Evolutionary conservation across 768 basidiomycete genomes (phyloP).

Genomic region (Mrakia hoshinonis): DNA sequence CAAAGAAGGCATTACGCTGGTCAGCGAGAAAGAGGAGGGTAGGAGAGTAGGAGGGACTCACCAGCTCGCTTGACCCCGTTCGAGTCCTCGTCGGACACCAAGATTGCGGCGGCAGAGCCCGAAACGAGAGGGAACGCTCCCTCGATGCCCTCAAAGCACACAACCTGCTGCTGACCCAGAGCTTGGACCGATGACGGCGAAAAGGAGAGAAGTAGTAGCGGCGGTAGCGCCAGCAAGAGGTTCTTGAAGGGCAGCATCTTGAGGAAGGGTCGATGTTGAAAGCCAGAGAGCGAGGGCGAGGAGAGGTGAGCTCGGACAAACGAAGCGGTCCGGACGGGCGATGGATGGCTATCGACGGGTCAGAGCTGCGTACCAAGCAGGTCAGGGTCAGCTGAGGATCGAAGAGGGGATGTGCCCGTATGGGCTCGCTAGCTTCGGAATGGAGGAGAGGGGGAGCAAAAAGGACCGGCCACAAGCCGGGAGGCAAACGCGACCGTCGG

Average conservation of each 20-base stretch:
- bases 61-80: slow-evolving; percentile 53
- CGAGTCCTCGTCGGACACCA: slow-evolving; percentile 49
- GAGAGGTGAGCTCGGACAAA: not conserved
- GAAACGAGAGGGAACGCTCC: slow-evolving; percentile 30
- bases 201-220: not conserved
- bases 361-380: too few relatives aligned
- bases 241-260: not conserved
- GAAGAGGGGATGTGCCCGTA: too few relatives aligned
- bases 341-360: too few relatives aligned
- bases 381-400: too few relatives aligned
- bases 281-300: not conserved
- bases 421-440: too few relatives aligned
- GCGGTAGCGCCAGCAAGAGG: not conserved
- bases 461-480: too few relatives aligned
- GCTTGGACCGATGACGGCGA: not conserved
- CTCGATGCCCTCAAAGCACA: slow-evolving; percentile 19
- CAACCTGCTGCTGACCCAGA: slow-evolving; percentile 27
- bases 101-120: slow-evolving; percentile 19
- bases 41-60: too few relatives aligned
- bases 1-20: too few relatives aligned
- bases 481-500: too few relatives aligned
- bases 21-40: too few relatives aligned
- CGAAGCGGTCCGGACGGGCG: too few relatives aligned
- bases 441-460: too few relatives aligned
- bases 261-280: not conserved